Evolutionary conservation across 2,329 filamentous ascomycete species (phyloP).

Genomic region (Sporothrix luriei): DNA sequence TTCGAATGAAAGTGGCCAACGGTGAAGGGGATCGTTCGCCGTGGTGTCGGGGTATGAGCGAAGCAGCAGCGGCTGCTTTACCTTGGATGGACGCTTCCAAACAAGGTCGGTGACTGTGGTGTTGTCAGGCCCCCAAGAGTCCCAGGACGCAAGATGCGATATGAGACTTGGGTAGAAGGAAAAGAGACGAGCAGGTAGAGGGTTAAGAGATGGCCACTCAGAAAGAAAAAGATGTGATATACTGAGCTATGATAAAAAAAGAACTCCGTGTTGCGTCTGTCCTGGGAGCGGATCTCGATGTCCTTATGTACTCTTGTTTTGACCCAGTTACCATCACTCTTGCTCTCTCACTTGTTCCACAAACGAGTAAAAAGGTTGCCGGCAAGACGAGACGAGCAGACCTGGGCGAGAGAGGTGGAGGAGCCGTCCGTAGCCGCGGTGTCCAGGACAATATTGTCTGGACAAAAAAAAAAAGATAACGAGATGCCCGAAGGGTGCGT

Average conservation of each 20-base stretch:
- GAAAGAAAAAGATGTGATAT: not conserved
- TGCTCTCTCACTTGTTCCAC: not conserved
- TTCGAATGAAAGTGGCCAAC: not conserved
- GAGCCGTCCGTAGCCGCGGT: not conserved
- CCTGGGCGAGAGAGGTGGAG: not conserved
- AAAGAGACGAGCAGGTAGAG: not conserved
- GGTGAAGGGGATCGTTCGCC: not conserved
- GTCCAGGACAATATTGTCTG: constrained; percentile 9
- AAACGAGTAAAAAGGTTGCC: not conserved
- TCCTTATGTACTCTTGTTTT: constrained; percentile 3
- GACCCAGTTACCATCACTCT: not conserved
- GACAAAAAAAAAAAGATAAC: constrained; percentile 9
- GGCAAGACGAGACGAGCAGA: constrained; percentile 16
- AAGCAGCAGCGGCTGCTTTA: constrained; percentile 36
- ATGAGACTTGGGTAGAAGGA: not conserved
- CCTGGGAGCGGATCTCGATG: not conserved
- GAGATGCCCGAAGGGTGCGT: constrained; percentile 23
- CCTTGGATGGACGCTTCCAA: constrained; percentile 36
- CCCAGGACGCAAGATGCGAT: constrained; percentile 3
- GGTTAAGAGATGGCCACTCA: not conserved
- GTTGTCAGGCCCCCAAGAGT: constrained; percentile 1
- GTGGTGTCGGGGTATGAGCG: not conserved
- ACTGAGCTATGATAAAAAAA: not conserved
- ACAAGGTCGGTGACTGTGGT: constrained; percentile 28
- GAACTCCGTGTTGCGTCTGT: not conserved